Evolutionary conservation across 805 yeast species (phyloP).

Genomic region (Lipomyces mesembrius): DNA sequence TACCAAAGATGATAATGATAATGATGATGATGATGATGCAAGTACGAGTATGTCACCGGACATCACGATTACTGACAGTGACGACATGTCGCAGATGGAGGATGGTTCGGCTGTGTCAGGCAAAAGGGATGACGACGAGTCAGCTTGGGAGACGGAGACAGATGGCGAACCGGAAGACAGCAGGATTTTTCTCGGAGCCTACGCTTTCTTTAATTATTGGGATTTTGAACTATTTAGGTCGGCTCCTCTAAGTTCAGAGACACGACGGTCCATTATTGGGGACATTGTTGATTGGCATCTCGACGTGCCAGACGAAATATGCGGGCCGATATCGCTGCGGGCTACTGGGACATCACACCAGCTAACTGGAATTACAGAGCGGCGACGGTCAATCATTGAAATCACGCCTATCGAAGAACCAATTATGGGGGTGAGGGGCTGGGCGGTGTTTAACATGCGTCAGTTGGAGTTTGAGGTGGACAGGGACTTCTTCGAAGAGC

Average conservation of each 20-base stretch:
- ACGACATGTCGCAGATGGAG: background rate
- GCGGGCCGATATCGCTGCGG: slow-evolving; percentile 30
- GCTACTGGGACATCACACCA: slow-evolving; percentile 33
- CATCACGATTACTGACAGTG: background rate
- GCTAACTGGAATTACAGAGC: slow-evolving; percentile 32
- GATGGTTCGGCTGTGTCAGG: background rate
- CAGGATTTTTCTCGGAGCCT: slow-evolving; percentile 24
- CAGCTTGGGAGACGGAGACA: slow-evolving; percentile 17
- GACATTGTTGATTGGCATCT: slow-evolving; percentile 36
- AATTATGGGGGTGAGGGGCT: slow-evolving; percentile 33
- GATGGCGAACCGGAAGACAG: slow-evolving; percentile 3
- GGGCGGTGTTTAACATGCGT: slow-evolving; percentile 33
- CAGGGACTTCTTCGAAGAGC: slow-evolving; percentile 31
- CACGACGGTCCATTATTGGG: slow-evolving; percentile 35
- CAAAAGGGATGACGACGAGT: slow-evolving; percentile 10
- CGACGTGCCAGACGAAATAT: slow-evolving; percentile 29
- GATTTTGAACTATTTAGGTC: slow-evolving; percentile 36
- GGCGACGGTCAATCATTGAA: slow-evolving; percentile 32
- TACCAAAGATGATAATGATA: background rate
- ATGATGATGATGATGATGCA: background rate
- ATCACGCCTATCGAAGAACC: slow-evolving; percentile 34
- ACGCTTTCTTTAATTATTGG: slow-evolving; percentile 36
- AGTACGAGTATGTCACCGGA: background rate
- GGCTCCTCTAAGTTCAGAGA: slow-evolving; percentile 31
- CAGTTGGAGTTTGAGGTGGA: slow-evolving; percentile 35